Percentiles rank a stretch among this genome's conserved stretches.
phyloP scores from a whole-genome alignment of 1,139 yeast species.

The Fermentozyma sake region DNA sequence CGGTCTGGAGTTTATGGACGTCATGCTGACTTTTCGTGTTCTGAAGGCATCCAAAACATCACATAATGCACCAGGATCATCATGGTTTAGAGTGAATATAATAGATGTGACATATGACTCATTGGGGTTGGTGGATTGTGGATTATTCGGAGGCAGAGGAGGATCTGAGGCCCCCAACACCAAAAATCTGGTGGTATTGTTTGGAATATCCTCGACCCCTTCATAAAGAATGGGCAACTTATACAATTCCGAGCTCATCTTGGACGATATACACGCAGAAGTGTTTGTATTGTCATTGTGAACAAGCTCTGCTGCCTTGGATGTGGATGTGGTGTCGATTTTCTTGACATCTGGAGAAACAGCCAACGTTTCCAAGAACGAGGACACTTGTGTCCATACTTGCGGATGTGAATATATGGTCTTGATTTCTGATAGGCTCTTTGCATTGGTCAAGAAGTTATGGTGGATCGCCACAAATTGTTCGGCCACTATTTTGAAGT shows the following conservation, averaged over 20 bases:
- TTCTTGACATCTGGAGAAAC: conserved; percentile 33
- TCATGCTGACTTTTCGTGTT: conserved; percentile 55
- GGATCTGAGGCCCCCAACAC: conserved; percentile 42
- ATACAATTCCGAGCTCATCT: conserved; percentile 62
- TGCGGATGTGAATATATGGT: conserved; percentile 90
- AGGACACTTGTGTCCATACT: conserved; percentile 90
- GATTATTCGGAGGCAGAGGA: conserved; percentile 6
- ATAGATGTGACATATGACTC: conserved; percentile 42
- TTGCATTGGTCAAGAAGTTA: conserved; percentile 55
- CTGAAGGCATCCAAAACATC: conserved; percentile 60
- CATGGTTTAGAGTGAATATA: conserved; percentile 63
- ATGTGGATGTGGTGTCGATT: conserved; percentile 73
- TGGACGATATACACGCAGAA: conserved; percentile 44
- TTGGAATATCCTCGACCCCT: conserved; percentile 64
- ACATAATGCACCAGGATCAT: conserved; percentile 73
- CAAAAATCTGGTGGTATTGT: conserved; percentile 83
- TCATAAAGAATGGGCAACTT: conserved; percentile 51
- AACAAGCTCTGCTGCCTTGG: conserved; percentile 75
- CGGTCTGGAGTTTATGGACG: conserved; percentile 73
- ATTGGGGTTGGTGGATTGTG: conserved; percentile 4
- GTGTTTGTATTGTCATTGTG: conserved; percentile 32
- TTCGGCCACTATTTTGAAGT: conserved; percentile 62
- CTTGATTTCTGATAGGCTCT: conserved; percentile 38
- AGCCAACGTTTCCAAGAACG: conserved; percentile 39
- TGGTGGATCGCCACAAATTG: conserved; percentile 83